Percentiles rank a stretch among this genome's conserved stretches.
These are phyloP conservation scores for Pilobolus umbonatus DNA, from an alignment of 192 early-diverging fungal species.

Conservation along the genomic window DNA sequence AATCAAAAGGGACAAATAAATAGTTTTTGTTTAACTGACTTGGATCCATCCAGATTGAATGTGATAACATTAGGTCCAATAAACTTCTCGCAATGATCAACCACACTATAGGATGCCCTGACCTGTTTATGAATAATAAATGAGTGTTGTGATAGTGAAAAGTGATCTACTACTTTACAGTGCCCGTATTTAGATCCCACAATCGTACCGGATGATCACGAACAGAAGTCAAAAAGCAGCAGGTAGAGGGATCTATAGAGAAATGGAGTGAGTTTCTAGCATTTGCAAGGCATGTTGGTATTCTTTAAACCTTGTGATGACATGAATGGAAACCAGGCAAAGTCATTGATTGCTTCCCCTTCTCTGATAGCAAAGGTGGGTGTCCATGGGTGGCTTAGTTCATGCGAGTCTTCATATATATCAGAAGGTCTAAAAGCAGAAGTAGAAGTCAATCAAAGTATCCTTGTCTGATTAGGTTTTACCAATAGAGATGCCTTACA, in stretches of 20 bases:
- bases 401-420: neutral
- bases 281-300: neutral
- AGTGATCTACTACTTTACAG: slow-evolving; percentile 30
- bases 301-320: slow-evolving; percentile 37
- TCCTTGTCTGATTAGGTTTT: slow-evolving; percentile 19
- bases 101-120: slow-evolving; percentile 62
- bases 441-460: slow-evolving; percentile 4
- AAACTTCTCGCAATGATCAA: slow-evolving; percentile 60
- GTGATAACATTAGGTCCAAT: slow-evolving; percentile 59
- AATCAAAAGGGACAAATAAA: neutral
- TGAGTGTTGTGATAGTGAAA: neutral
- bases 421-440: neutral
- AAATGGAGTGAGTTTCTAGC: neutral
- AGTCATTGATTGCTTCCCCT: slow-evolving; percentile 59
- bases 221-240: slow-evolving; percentile 56
- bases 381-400: neutral
- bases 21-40: slow-evolving; percentile 30
- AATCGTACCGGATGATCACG: slow-evolving; percentile 76
- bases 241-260: slow-evolving; percentile 46
- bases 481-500: slow-evolving; percentile 24
- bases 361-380: slow-evolving; percentile 29
- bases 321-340: slow-evolving; percentile 61
- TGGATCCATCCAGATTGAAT: slow-evolving; percentile 65
- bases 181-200: slow-evolving; percentile 64
- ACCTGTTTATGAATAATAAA: slow-evolving; percentile 28